Evolutionary conservation across 768 basidiomycete genomes (phyloP).

Genomic region (Clavaria fumosa): DNA sequence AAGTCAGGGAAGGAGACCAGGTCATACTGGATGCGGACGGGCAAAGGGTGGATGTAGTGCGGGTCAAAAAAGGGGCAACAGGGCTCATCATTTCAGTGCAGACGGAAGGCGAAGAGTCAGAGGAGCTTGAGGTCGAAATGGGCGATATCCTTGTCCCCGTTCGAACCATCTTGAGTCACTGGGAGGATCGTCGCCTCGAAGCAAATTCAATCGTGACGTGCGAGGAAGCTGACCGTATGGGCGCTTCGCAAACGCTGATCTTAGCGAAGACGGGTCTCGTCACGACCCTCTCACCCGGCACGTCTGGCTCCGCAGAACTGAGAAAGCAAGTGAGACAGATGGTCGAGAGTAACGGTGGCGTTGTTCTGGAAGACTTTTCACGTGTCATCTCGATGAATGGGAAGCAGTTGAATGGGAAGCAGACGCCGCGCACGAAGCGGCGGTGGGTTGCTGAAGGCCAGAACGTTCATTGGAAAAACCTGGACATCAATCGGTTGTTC

Average conservation of each 20-base stretch:
- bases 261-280: conserved; percentile 41
- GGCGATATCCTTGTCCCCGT: conserved; percentile 33
- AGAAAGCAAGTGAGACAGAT: conserved; percentile 27
- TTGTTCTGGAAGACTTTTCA: conserved; percentile 47
- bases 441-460: conserved; percentile 36
- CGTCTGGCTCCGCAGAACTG: conserved; percentile 22
- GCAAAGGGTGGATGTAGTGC: conserved; percentile 21
- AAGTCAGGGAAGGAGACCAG: conserved; percentile 39
- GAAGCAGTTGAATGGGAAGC: conserved; percentile 20
- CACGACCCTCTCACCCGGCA: conserved; percentile 32
- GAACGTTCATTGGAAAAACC: conserved; percentile 31
- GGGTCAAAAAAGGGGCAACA: conserved; percentile 18
- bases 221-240: conserved; percentile 20
- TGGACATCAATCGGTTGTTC: conserved; percentile 40
- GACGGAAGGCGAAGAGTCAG: conserved; percentile 20
- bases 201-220: conserved; percentile 28
- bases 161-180: conserved; percentile 33
- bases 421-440: conserved; percentile 22
- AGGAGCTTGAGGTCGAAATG: conserved; percentile 20
- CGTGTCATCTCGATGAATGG: conserved; percentile 43
- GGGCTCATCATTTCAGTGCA: conserved; percentile 22
- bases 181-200: conserved; percentile 37
- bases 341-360: conserved; percentile 38
- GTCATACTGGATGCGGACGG: conserved; percentile 25
- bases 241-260: conserved; percentile 24